A percentile compares a stretch with the other conserved stretches of the same genome.
Evolutionary conservation across 176 grass and related monocot genomes (phyloP).

Genomic region (Hyparrhenia diplandra): DNA sequence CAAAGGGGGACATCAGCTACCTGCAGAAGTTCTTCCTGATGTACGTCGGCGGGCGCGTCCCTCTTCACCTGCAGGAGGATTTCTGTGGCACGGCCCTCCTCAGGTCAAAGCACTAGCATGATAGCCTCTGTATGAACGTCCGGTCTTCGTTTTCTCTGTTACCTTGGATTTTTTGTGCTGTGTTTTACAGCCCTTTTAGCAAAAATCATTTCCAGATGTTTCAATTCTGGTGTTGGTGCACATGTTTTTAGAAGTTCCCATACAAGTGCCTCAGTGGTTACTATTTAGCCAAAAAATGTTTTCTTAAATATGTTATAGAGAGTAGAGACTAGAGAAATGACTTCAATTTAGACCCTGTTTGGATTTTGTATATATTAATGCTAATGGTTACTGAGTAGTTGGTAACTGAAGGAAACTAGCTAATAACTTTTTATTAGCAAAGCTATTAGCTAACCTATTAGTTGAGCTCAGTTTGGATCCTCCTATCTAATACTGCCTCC

Average conservation of each 20-base stretch:
- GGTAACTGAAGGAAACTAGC: neutral
- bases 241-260: neutral
- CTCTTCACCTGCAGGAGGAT: constrained; percentile 85
- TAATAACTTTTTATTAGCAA: neutral
- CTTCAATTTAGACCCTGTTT: neutral
- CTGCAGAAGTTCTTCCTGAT: constrained; percentile 88
- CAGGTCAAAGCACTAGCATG: constrained; percentile 45
- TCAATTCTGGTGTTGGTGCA: neutral
- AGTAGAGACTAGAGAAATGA: neutral
- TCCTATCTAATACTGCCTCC: neutral
- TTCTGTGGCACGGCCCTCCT: constrained; percentile 93
- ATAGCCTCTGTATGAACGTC: neutral
- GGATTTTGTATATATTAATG: neutral
- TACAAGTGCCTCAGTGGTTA: neutral
- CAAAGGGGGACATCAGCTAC: constrained; percentile 90
- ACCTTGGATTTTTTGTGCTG: neutral
- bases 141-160: neutral
- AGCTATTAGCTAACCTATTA: neutral
- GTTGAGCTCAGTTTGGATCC: neutral
- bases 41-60: constrained; percentile 70
- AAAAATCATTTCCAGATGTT: neutral
- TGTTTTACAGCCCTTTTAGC: neutral
- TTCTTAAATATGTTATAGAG: neutral
- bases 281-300: neutral
- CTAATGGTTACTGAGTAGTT: neutral